Percentiles rank a stretch among this genome's conserved stretches.
These are phyloP conservation scores for Pseudogymnoascus sp. DNA, from an alignment of 2,329 filamentous ascomycete species.

Conservation along the genomic window DNA sequence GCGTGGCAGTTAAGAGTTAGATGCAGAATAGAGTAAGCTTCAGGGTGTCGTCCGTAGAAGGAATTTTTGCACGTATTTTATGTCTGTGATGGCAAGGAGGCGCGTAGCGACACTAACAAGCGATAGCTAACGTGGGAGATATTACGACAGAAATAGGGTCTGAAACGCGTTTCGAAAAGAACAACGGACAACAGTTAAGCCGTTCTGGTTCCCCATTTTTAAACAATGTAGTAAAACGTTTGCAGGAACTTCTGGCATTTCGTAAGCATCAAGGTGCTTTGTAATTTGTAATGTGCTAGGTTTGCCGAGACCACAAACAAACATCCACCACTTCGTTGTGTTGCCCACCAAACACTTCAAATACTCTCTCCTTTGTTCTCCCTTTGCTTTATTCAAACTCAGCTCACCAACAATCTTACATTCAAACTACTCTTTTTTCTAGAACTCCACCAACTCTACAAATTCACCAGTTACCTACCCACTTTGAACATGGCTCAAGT, in stretches of 20 bases:
- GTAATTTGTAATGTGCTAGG: background rate
- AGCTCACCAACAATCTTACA: background rate
- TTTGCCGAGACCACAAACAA: constrained; percentile 1
- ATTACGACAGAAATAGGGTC: background rate
- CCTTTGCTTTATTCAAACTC: background rate
- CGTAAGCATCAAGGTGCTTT: background rate
- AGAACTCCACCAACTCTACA: background rate
- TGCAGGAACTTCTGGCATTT: background rate
- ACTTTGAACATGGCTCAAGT: background rate
- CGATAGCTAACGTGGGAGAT: background rate
- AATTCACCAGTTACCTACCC: too few relatives aligned
- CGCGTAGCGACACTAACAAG: background rate
- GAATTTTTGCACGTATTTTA: background rate
- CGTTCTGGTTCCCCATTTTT: background rate
- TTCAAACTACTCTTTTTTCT: background rate
- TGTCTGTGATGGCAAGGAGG: background rate
- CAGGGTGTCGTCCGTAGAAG: background rate
- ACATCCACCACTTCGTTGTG: background rate
- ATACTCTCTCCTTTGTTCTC: background rate
- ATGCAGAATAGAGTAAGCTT: background rate
- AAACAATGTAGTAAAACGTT: background rate
- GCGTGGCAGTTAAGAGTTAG: background rate
- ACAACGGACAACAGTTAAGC: background rate
- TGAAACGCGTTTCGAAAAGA: background rate
- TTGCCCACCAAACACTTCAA: background rate